Evolutionary conservation across 345 rosid genomes (phyloP).

Genomic region (Diplotaxis tenuifolia): DNA sequence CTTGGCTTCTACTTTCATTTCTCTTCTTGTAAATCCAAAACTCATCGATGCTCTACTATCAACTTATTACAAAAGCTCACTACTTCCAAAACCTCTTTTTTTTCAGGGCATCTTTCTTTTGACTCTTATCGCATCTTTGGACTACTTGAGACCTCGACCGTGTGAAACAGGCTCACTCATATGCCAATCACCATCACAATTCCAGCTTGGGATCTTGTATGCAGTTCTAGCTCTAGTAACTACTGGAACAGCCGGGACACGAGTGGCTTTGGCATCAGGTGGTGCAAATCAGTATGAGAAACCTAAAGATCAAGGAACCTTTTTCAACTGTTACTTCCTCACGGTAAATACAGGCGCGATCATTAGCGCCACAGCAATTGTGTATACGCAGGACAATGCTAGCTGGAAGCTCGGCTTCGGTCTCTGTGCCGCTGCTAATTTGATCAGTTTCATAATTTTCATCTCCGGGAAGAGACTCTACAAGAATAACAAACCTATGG

Average conservation of each 20-base stretch:
- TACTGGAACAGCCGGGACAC: neutral
- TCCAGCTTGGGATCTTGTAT: conserved; percentile 41
- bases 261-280: conserved; percentile 28
- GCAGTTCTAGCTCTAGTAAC: conserved; percentile 28
- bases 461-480: conserved; percentile 43
- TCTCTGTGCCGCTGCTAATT: conserved; percentile 33
- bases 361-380: conserved; percentile 25
- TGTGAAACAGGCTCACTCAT: conserved; percentile 30
- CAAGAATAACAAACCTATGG: conserved; percentile 36
- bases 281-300: conserved; percentile 49
- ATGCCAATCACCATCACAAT: conserved; percentile 37
- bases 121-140: conserved; percentile 34
- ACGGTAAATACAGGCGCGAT: neutral
- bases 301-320: conserved; percentile 36
- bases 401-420: conserved; percentile 53
- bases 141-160: conserved; percentile 37
- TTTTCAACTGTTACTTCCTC: conserved; percentile 55
- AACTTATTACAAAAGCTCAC: neutral
- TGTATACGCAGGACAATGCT: conserved; percentile 43
- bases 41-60: neutral
- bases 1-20: conserved; percentile 37
- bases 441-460: conserved; percentile 35
- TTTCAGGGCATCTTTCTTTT: conserved; percentile 46
- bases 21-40: conserved; percentile 34
- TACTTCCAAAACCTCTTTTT: neutral